A percentile compares a stretch with the other conserved stretches of the same genome.
Conservation (phyloP, 164 flowering plant species). For the Magnolia changhungtana region DNA sequence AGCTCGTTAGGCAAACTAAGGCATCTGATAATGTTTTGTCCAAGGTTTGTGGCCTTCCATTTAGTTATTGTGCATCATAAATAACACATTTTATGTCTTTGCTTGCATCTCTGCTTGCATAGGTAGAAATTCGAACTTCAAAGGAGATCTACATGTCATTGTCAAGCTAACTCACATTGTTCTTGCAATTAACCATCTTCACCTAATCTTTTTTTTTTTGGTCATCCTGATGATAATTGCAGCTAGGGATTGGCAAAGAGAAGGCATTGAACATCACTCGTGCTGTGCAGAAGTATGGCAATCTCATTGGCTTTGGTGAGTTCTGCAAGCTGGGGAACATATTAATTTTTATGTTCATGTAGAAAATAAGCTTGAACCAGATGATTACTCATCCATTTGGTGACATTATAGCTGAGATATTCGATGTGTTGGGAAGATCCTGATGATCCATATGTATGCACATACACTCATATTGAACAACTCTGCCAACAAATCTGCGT, state of each 20-base stretch:
- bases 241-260: constrained; percentile 77
- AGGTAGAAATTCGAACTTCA: neutral
- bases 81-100: neutral
- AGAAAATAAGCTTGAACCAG: no score
- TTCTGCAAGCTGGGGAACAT: constrained; percentile 3
- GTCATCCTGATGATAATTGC: constrained; percentile 17
- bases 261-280: constrained; percentile 47
- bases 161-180: neutral
- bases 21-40: constrained; percentile 69
- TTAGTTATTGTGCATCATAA: constrained; percentile 1
- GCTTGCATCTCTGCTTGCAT: neutral
- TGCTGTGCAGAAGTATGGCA: constrained; percentile 65
- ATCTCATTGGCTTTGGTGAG: constrained; percentile 80
- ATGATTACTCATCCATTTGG: no score
- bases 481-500: no score
- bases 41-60: constrained; percentile 50
- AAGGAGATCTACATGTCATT: neutral
- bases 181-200: neutral
- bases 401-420: neutral
- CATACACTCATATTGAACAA: no score
- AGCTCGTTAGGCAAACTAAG: constrained; percentile 57
- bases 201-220: neutral
- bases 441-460: neutral
- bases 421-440: neutral
- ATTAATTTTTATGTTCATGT: neutral